Base-by-base conservation (phyloP, 345 rosid species). In the Linum lewisii region DNA sequence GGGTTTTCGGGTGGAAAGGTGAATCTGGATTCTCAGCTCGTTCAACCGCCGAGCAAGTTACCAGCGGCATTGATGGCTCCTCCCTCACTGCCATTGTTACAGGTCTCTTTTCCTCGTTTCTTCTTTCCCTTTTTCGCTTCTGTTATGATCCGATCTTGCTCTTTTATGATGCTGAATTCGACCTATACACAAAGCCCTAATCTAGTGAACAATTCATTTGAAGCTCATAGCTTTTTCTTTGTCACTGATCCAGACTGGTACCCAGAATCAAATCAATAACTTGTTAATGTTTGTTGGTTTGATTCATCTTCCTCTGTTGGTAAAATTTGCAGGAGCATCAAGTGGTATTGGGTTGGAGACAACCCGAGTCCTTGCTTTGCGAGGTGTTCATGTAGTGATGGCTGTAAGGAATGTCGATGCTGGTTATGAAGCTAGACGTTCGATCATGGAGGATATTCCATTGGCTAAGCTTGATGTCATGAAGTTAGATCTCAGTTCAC, bases 1-100 rank as follows among this genome's bases (percentile, higher is more conserved):
- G 70, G 79, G n/a, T 68, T 25, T 67, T 75, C 29, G 67, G 75
- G 44, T 59, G 71, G 69, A 75, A 72, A 67, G 75, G 73, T 5
- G 59, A 73, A 54, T 75, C 77, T 62, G 72, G 82, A 26, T 75
- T 75, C 69, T 72, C 77, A n/a, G 72, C 75, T 1, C 9, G 58
- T 21, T 74, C 76, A 16, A 74, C 78, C 0, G 76, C 78, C 4
- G 74, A 74, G 61, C 66, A 77, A 57, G 75, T 77, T 36, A 78
- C 85, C 15, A 62, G 50, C 14, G 80, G 73, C 56, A 51, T 80
- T 47, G 78, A 81, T 66, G 82, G 71, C 21, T 60, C 73, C 47
- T 76, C 66, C 49, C 78, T 77, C 62, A 77, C 80, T 50, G 78
- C 85, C 63, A 62, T 77, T 24, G 68, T 81, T 60, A 72, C 82